These are phyloP conservation scores for Ceratocystis cacaofunesta DNA, from an alignment of 2,329 filamentous ascomycete species.

Conservation along the genomic window DNA sequence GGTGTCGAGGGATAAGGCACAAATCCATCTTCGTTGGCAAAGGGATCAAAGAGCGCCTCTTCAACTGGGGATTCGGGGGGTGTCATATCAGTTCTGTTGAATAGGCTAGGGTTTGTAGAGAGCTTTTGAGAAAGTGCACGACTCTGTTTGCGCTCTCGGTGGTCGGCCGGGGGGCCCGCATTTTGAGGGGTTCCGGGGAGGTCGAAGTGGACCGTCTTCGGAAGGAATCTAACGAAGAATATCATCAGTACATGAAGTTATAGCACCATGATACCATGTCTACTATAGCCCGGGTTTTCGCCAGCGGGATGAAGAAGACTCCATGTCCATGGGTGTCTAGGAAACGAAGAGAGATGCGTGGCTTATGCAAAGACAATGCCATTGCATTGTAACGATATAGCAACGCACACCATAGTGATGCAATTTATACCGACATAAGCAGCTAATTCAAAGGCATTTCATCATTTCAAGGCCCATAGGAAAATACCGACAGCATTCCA, in stretches of 20 bases:
- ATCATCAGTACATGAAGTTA: not conserved
- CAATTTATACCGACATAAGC: not conserved
- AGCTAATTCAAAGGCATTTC: not conserved
- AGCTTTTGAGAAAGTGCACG: conserved; percentile 22
- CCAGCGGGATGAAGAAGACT: not conserved
- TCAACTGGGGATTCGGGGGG: conserved; percentile 41
- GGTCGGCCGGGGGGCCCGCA: conserved; percentile 23
- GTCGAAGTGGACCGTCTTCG: conserved; percentile 82
- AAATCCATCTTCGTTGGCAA: conserved; percentile 43
- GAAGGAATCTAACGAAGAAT: conserved; percentile 53
- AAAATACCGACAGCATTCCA: not conserved
- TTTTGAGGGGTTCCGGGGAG: conserved; percentile 40
- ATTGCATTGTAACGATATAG: not conserved
- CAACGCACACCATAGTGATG: not conserved
- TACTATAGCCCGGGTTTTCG: not conserved
- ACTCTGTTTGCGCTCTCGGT: conserved; percentile 21
- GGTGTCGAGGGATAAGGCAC: conserved; percentile 35
- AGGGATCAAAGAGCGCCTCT: conserved; percentile 34
- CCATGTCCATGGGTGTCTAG: not conserved
- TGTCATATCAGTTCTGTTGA: conserved; percentile 34
- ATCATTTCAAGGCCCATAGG: not conserved
- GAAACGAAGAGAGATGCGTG: not conserved
- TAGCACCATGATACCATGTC: not conserved
- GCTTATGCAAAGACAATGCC: not conserved
- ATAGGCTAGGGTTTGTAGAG: conserved; percentile 35